Conservation (phyloP, 192 early-diverging fungal genomes). For the Podila verticillata region DNA sequence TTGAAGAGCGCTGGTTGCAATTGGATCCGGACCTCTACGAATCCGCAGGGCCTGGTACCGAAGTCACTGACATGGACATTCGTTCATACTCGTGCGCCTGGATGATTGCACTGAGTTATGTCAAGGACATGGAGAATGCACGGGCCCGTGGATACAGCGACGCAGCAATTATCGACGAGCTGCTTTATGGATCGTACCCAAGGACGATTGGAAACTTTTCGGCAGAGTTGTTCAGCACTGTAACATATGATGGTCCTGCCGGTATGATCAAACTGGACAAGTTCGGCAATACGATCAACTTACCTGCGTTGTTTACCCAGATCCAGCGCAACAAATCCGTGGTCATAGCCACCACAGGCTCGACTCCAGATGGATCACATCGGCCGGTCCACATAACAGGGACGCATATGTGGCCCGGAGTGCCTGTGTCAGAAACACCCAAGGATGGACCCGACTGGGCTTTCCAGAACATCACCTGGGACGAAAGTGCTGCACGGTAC, state of each 20-base stretch:
- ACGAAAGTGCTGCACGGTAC: background rate
- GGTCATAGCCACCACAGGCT: background rate
- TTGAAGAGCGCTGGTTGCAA: background rate
- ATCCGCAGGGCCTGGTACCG: background rate
- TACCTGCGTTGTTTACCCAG: background rate
- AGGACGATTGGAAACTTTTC: background rate
- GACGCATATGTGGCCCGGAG: background rate
- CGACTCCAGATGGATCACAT: background rate
- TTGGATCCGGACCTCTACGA: background rate
- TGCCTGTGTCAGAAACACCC: background rate
- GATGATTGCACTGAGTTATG: background rate
- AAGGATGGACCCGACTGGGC: background rate
- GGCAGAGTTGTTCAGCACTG: background rate
- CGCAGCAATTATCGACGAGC: background rate
- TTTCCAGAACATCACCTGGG: background rate
- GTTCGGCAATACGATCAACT: background rate
- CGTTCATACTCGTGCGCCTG: background rate
- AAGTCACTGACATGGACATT: background rate
- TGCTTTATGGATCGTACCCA: background rate
- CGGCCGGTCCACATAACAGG: background rate
- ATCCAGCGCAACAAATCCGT: background rate
- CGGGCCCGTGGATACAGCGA: background rate
- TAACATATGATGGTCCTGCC: background rate
- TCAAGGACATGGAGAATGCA: background rate
- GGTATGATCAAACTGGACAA: background rate